Percentiles rank a stretch among this genome's conserved stretches.
phyloP scores from a whole-genome alignment of 352 stramenopile genomes.

The Hyaloperonospora brassicae region DNA sequence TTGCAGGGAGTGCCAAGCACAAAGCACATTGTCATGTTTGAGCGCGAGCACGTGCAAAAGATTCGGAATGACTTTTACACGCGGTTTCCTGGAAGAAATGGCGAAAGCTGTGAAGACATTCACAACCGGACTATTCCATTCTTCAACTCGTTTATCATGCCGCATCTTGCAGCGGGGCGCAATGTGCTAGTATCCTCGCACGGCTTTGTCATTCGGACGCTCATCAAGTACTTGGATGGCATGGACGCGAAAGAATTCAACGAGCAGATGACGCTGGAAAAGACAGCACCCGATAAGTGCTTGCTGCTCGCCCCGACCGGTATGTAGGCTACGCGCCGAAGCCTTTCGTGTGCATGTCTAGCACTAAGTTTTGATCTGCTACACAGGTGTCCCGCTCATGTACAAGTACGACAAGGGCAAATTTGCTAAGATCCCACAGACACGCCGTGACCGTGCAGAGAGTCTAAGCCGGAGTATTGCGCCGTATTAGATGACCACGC shows the following conservation, averaged over 20 bases:
- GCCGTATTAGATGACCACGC: conserved; percentile 42
- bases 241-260: conserved; percentile 73
- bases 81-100: conserved; percentile 71
- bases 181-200: conserved; percentile 79
- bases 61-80: conserved; percentile 77
- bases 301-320: conserved; percentile 65
- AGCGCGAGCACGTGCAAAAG: conserved; percentile 64
- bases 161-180: conserved; percentile 56
- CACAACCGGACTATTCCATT: conserved; percentile 70
- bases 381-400: conserved; percentile 66
- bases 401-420: conserved; percentile 73
- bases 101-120: conserved; percentile 77
- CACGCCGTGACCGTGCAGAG: conserved; percentile 60
- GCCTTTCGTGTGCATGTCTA: background rate
- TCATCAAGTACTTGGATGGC: conserved; percentile 77
- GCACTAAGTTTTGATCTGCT: conserved; percentile 5
- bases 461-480: conserved; percentile 63
- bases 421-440: conserved; percentile 65
- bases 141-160: conserved; percentile 68
- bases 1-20: conserved; percentile 59
- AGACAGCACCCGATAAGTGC: conserved; percentile 64
- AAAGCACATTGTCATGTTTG: conserved; percentile 63
- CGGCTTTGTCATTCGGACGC: conserved; percentile 77
- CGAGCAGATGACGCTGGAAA: conserved; percentile 80
- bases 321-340: conserved; percentile 11